Base-by-base conservation (phyloP, 2,329 filamentous ascomycete genomes). In the Calonectria ilicicola region DNA sequence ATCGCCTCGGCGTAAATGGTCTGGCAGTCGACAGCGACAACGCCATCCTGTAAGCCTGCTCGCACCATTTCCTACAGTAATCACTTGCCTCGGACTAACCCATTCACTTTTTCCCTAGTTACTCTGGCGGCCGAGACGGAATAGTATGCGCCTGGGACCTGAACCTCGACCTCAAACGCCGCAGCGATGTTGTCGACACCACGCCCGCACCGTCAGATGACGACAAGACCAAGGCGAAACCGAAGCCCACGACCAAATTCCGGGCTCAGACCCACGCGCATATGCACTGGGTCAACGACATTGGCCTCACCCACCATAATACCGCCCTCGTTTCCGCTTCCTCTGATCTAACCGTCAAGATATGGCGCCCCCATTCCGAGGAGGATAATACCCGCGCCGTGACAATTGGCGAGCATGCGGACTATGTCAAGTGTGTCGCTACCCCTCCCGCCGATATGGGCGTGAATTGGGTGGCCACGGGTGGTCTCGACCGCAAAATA, bases 71-170 rank as follows among this genome's bases (percentile, higher is more conserved):
- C 53, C 49, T 14, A 73, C 64, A n/a, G 63, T 69, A 53, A 49
- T 53, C 63, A 60, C 56, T 70, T 44, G 29, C 69, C 27, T 46
- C 69, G 58, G 10, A 74, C 77, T 76, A 49, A 77, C 66, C 69
- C 74, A 53, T 70, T 74, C 72, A 72, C 53, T 62, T 63, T 56
- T 21, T 27, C 8, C 49, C 10, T 74, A 98, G 96, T 80, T 99
- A 98, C 86, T 98, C 97, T 56, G 97, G 95, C 77, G 97, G 97
- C 72, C 93, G 97, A 82, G 97, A 99, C 85, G 97, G 97, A 79
- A 94, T 97, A 64, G 93, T 99, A 77, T 99, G 97, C 86, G 95
- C 96, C 73, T 99, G 97, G 97, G 93, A 98, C 84, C 87, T 98
- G 66, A 91, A 95, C 80, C 91, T 94, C 80, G 90, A 95, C 82